Base-by-base conservation (phyloP, 257 asterid species). In the Solanum virginianum region DNA sequence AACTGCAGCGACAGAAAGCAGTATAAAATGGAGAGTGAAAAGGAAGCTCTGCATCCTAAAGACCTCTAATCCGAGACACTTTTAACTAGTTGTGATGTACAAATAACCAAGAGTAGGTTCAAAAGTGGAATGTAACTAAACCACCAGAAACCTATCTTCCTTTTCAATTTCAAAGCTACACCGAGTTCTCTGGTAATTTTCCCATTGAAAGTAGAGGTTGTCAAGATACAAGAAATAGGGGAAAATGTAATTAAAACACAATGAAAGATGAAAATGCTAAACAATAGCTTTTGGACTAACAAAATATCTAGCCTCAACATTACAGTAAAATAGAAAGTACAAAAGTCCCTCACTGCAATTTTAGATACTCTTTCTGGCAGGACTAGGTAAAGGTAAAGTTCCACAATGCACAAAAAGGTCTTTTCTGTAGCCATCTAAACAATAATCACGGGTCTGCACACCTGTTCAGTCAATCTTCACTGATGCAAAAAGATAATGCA, bases 401-500 rank as follows among this genome's bases (percentile, higher is more conserved):
- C 70, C 82, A 80, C 83, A 62, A 87, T 66, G 63, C 87, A 82
- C 24, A 85, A 83, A 83, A 80, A 57, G 66, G 45, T 51, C 79
- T 77, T 79, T 79, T 41, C 66, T 59, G n/a, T 59, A 83, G 68
- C 85, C 66, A 51, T 83, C 74, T 59, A 65, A 47, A 39, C 77
- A 16, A 71, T 55, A 68, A 85, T 79, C 17, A 24, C 36, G 32
- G 32, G 29, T 13, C 66, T 55, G 55, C 47, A n/a, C n/a, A 36
- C 10, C 79, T 72, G 82, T 68, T 94, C 92, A 93, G 84, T 95
- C 98, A 75, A 94, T 94, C 92, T 95, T 94, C 89, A 95, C 98
- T 1, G 98, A 95, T 13, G 98, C 94, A 88, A 95, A 95, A 41
- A 95, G 95, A 90, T 92, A 93, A 87, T 94, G 98, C 80, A 94